Conservation (phyloP, 352 stramenopile genomes). For the Globisporangium nunn region DNA sequence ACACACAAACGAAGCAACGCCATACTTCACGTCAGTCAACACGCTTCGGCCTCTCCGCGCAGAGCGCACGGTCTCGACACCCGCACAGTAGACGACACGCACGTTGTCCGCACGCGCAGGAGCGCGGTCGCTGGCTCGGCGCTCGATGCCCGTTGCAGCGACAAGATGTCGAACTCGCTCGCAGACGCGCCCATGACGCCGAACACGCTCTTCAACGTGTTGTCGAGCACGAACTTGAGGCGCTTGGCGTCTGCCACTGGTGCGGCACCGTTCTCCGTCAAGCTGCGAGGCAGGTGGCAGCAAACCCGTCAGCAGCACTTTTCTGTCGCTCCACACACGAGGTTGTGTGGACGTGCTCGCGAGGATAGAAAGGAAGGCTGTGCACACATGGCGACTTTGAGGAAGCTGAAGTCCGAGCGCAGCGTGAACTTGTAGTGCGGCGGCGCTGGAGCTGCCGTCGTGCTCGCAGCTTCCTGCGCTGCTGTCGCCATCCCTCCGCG, state of each 20-base stretch:
- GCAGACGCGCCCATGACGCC: constrained; percentile 51
- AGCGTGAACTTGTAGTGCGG: constrained; percentile 77
- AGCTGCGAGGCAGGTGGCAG: constrained; percentile 15
- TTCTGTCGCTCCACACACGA: no score
- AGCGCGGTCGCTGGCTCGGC: constrained; percentile 46
- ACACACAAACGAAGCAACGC: no score
- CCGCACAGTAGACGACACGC: neutral
- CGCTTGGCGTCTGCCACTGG: constrained; percentile 45
- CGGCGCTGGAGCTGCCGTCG: neutral
- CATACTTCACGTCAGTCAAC: no score
- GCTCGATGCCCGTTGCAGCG: constrained; percentile 16
- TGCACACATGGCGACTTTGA: constrained; percentile 66
- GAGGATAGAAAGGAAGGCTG: neutral
- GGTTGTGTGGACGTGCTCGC: no score
- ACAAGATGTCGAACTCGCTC: constrained; percentile 64
- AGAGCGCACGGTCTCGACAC: no score
- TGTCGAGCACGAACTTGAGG: constrained; percentile 69
- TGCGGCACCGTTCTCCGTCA: constrained; percentile 37
- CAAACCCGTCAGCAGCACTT: neutral
- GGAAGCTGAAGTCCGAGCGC: constrained; percentile 32
- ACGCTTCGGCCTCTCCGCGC: no score
- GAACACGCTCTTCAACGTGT: constrained; percentile 61
- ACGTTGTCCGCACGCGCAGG: constrained; percentile 54
- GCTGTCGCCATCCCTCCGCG: neutral
- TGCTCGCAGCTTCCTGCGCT: neutral